Percentiles rank a stretch among this genome's conserved stretches.
These are phyloP conservation scores for Apiotrichum domesticum DNA, from an alignment of 1,284 basidiomycete genomes.

Conservation along the genomic window DNA sequence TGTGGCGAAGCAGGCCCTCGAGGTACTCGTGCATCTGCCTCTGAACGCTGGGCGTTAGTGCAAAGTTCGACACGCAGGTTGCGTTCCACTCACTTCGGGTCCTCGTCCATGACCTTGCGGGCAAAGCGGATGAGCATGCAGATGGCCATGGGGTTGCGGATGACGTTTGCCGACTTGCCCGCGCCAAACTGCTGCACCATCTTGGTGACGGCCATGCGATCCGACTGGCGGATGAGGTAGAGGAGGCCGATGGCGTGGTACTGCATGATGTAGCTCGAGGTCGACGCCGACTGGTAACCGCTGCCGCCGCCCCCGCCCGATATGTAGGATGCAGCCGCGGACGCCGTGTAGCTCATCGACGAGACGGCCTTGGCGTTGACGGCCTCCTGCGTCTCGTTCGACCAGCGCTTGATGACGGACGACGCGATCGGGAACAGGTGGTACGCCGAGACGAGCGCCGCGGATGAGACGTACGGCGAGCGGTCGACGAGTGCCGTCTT, in stretches of 20 bases:
- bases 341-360: slow-evolving; percentile 47
- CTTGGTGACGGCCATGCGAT: slow-evolving; percentile 98
- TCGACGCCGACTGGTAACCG: slow-evolving; percentile 71
- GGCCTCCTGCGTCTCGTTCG: slow-evolving; percentile 96
- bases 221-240: slow-evolving; percentile 92
- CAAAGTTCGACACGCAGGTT: not conserved
- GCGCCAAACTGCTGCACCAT: slow-evolving; percentile 97
- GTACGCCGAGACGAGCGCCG: slow-evolving; percentile 93
- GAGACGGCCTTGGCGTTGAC: slow-evolving; percentile 80
- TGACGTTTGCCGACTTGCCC: slow-evolving; percentile 63
- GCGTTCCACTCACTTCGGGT: slow-evolving; percentile 70
- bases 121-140: slow-evolving; percentile 99
- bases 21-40: slow-evolving; percentile 89
- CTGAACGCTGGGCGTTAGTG: slow-evolving; percentile 52
- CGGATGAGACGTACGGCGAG: slow-evolving; percentile 90
- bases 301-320: slow-evolving; percentile 24
- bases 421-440: slow-evolving; percentile 90
- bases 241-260: slow-evolving; percentile 94
- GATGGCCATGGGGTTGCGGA: slow-evolving; percentile 96
- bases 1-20: slow-evolving; percentile 93
- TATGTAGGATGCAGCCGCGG: slow-evolving; percentile 55
- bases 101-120: slow-evolving; percentile 95
- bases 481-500: slow-evolving; percentile 98
- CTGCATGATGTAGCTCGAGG: slow-evolving; percentile 87
- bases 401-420: slow-evolving; percentile 96